Evolutionary conservation across 176 grass and related monocot genomes (phyloP).

Genomic region (Rhynchospora breviuscula): DNA sequence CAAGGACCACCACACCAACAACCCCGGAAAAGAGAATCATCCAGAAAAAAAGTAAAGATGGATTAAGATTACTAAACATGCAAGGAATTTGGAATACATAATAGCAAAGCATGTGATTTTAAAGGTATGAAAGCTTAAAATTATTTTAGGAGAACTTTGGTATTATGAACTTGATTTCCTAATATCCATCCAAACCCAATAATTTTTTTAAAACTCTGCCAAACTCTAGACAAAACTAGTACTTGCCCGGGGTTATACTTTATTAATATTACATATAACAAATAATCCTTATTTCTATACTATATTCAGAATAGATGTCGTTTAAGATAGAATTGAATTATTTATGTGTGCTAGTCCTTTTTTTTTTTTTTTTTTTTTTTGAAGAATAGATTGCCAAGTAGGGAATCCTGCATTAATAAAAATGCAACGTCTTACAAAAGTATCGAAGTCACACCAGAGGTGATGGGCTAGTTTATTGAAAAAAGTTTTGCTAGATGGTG

Average conservation of each 20-base stretch:
- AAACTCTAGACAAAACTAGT: no score
- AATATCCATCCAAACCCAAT: background rate
- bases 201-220: no score
- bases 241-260: background rate
- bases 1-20: background rate
- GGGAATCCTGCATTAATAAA: no score
- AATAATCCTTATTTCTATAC: background rate
- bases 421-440: no score
- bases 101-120: background rate
- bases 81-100: background rate
- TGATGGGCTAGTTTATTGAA: no score
- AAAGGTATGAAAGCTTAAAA: background rate
- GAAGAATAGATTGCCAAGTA: no score
- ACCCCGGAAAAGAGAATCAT: background rate
- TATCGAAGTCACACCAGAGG: no score
- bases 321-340: background rate
- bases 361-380: no score
- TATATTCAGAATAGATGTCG: no score
- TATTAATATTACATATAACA: background rate
- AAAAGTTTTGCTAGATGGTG: background rate
- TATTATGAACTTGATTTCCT: no score
- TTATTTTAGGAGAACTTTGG: background rate
- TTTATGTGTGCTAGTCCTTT: no score
- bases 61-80: background rate
- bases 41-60: background rate